Percentiles rank a stretch among this genome's conserved stretches.
Conservation (phyloP, 1,284 basidiomycete genomes). For the Marasmius sp. region DNA sequence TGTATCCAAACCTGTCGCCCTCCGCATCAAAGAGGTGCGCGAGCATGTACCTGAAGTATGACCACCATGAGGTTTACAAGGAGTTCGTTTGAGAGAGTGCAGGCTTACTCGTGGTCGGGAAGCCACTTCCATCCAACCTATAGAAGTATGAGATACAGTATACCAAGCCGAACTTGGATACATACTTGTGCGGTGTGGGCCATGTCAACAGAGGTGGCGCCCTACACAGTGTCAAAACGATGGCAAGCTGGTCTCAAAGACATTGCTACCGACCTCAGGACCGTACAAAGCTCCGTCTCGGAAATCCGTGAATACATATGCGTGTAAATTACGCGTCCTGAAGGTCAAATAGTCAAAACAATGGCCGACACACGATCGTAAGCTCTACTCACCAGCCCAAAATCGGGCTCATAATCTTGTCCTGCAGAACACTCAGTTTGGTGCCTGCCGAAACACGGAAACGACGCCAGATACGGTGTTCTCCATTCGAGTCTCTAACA, state of each 20-base stretch:
- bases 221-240: neutral
- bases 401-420: slow-evolving; percentile 27
- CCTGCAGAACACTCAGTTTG: slow-evolving; percentile 25
- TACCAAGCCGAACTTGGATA: neutral
- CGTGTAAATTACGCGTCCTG: slow-evolving; percentile 28
- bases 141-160: neutral
- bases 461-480: slow-evolving; percentile 24
- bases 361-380: neutral
- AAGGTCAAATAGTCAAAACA: neutral
- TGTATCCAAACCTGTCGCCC: slow-evolving; percentile 26
- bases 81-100: neutral
- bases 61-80: neutral
- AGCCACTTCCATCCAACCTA: slow-evolving; percentile 24
- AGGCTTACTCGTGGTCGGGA: slow-evolving; percentile 22
- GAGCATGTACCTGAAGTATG: slow-evolving; percentile 19
- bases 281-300: slow-evolving; percentile 27
- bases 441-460: slow-evolving; percentile 29
- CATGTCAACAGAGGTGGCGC: neutral
- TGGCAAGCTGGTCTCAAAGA: neutral
- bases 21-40: slow-evolving; percentile 25
- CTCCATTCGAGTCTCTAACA: slow-evolving; percentile 15
- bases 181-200: neutral
- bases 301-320: slow-evolving; percentile 26
- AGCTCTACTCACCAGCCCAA: slow-evolving; percentile 25
- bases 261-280: slow-evolving; percentile 19